Conservation (phyloP, 2,329 filamentous ascomycete species). For the Pestalotiopsis sp. region DNA sequence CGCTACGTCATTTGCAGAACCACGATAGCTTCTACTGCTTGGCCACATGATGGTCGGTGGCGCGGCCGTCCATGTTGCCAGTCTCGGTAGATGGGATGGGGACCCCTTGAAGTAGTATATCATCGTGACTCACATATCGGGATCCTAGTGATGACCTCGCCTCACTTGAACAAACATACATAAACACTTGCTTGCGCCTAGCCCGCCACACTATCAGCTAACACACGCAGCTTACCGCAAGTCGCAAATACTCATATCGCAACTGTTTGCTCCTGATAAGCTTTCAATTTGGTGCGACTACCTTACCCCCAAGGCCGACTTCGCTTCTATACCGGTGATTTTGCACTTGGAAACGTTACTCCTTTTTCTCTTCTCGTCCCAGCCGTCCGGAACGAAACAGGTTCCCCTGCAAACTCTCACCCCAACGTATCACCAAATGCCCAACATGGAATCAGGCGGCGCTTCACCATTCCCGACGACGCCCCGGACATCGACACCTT, state of each 20-base stretch:
- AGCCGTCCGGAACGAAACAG: not conserved
- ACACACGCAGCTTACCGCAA: not conserved
- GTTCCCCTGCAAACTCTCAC: not conserved
- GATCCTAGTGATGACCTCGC: not conserved
- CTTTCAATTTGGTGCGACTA: not conserved
- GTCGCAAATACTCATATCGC: not conserved
- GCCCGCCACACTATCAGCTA: not conserved
- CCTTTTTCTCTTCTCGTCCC: not conserved
- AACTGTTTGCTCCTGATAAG: not conserved
- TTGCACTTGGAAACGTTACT: not conserved
- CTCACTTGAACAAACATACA: not conserved
- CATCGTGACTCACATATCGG: not conserved
- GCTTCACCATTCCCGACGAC: constrained; percentile 34
- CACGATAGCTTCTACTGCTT: constrained; percentile 7
- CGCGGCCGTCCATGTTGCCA: not conserved
- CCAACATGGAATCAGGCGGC: constrained; percentile 42
- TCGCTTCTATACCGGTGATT: not conserved
- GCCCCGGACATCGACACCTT: constrained; percentile 33
- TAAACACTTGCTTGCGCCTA: not conserved
- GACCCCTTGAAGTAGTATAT: not conserved
- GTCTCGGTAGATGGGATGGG: not conserved
- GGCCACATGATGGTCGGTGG: constrained; percentile 9
- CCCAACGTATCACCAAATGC: not conserved
- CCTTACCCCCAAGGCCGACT: not conserved
- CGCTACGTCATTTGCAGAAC: constrained; percentile 10